Percentiles rank a stretch among this genome's conserved stretches.
phyloP scores from a whole-genome alignment of 2,329 filamentous ascomycete genomes.

The Rhytidhysteron rufulum region DNA sequence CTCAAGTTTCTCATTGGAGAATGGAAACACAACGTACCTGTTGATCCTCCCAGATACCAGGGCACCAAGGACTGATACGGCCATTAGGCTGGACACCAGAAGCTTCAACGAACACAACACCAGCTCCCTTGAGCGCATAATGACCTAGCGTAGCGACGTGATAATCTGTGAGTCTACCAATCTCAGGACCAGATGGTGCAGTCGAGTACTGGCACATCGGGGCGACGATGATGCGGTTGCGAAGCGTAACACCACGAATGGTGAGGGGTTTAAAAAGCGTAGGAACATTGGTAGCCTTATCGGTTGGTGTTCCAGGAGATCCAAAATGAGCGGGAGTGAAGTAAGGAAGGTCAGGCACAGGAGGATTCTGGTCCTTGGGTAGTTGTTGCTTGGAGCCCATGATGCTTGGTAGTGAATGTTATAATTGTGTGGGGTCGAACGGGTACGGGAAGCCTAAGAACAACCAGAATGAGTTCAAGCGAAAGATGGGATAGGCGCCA shows the following conservation, averaged over 20 bases:
- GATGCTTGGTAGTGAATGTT: no score
- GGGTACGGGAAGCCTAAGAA: no score
- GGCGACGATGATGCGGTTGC: constrained; percentile 35
- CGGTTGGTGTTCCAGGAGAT: constrained; percentile 43
- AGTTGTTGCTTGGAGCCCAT: neutral
- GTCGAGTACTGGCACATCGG: constrained; percentile 38
- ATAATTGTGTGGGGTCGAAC: no score
- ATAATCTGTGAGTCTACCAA: constrained; percentile 32
- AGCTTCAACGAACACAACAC: constrained; percentile 33
- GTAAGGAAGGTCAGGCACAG: constrained; percentile 33
- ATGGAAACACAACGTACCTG: constrained; percentile 11
- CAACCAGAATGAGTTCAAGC: no score
- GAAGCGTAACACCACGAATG: constrained; percentile 31
- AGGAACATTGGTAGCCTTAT: constrained; percentile 10
- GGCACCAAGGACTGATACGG: constrained; percentile 33
- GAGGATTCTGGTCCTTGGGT: constrained; percentile 22
- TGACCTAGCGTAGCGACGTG: constrained; percentile 36
- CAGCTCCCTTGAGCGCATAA: constrained; percentile 36
- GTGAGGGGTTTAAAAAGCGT: constrained; percentile 34
- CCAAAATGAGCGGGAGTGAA: constrained; percentile 44
- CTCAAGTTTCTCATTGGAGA: neutral
- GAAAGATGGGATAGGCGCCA: no score
- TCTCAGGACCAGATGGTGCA: constrained; percentile 29
- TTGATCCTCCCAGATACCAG: constrained; percentile 33
- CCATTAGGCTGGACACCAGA: constrained; percentile 33